Base-by-base conservation (phyloP, 441 rosid species). In the Bocquillonia castaneifolia region DNA sequence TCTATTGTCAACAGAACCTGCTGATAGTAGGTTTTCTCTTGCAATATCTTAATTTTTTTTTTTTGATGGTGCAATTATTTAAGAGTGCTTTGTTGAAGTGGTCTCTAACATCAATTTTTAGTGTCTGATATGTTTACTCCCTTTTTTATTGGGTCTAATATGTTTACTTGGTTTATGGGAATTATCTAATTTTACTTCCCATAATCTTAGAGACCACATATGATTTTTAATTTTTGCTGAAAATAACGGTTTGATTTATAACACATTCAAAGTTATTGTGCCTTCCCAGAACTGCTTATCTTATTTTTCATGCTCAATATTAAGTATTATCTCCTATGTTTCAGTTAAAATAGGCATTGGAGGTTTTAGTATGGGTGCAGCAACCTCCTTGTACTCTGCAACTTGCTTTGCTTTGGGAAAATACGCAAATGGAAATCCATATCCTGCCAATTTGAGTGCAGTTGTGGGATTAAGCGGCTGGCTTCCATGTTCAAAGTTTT, bases 361-460 rank as follows among this genome's bases (percentile, higher is more conserved):
- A 70, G 98, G 98, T 64, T 92, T 92, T 88, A 92, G 97, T 75
- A 90, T 92, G 99, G 99, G 99, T 67, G 95, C 97, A 12, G 99
- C 91, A 59, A 83, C 93, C 45, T 70, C 97, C 42, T 80, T 93
- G 20, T 91, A 91, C 75, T 86, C 95, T 64, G 96, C 95, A 56
- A 83, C 84, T 52, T 91, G 96, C 85, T 89, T 79, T 73, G 76
- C 86, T 54, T 78, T 69, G 10, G 86, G 91, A 45, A 86, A 91
- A 73, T 89, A 78, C 74, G 90, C 82, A 75, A 84, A 87, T 72
- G 91, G 91, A 77, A 86, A 74, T 65, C 83, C 80, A 3, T 90
- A 86, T 76, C 90, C 90, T 63, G 80, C 88, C 71, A 88, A 82
- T 58, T 64, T 94, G 75, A 82, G 83, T 74, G 84, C 95, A 70